These are phyloP conservation scores for Ochromonadaceae sp. DNA, from an alignment of 352 stramenopile species.

Conservation along the genomic window DNA sequence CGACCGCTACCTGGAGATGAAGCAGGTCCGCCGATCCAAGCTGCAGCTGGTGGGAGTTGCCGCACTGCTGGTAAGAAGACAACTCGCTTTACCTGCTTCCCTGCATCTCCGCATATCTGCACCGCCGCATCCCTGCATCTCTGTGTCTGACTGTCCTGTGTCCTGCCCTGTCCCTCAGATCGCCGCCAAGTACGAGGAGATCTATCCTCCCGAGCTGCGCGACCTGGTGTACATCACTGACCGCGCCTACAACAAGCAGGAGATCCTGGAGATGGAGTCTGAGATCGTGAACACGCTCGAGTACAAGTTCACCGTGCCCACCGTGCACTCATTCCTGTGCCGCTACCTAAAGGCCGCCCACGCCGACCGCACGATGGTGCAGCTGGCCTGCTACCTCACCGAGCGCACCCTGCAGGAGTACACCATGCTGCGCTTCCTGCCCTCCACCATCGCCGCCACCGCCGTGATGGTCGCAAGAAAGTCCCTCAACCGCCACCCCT, in stretches of 20 bases:
- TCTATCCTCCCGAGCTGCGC: conserved; percentile 87
- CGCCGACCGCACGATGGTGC: conserved; percentile 53
- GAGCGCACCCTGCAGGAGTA: conserved; percentile 97
- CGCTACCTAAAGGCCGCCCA: conserved; percentile 77
- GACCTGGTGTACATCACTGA: conserved; percentile 97
- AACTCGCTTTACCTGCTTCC: too few relatives aligned
- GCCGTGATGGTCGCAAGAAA: conserved; percentile 86
- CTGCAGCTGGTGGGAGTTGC: conserved; percentile 95
- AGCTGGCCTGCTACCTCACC: conserved; percentile 91
- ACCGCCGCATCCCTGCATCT: too few relatives aligned
- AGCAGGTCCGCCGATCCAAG: conserved; percentile 66
- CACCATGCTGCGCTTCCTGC: conserved; percentile 88
- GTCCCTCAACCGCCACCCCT: conserved; percentile 22
- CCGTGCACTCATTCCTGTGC: conserved; percentile 79
- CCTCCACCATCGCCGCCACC: conserved; percentile 86
- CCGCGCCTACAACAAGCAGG: conserved; percentile 71
- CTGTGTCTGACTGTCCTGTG: too few relatives aligned
- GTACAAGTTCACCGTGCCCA: conserved; percentile 90
- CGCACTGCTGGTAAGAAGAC: conserved; percentile 56
- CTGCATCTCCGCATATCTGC: too few relatives aligned
- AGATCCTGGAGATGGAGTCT: conserved; percentile 81
- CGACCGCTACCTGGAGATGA: conserved; percentile 81
- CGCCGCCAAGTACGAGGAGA: conserved; percentile 98
- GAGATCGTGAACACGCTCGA: conserved; percentile 82
- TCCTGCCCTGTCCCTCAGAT: conserved; percentile 35